Evolutionary conservation across 2,329 filamentous ascomycete species (phyloP).

Genomic region (Penicillium sp.): DNA sequence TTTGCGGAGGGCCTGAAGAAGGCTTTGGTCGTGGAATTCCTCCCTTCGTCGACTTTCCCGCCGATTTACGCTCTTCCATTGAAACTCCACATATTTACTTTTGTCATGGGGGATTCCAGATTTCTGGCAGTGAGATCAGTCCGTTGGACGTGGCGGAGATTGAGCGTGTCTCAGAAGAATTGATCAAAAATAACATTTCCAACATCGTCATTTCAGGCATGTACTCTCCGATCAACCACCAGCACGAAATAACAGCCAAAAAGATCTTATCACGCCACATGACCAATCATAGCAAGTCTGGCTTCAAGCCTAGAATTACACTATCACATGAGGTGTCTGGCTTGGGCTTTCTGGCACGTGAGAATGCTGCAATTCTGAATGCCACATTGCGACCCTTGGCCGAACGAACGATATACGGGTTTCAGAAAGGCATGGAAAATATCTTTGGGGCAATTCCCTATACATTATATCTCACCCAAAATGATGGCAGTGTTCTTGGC

Average conservation of each 20-base stretch:
- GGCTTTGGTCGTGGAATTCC: conserved; percentile 34
- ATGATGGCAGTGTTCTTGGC: conserved; percentile 56
- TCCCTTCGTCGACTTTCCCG: conserved; percentile 12
- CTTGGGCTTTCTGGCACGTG: conserved; percentile 52
- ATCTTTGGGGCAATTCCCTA: conserved; percentile 45
- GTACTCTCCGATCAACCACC: conserved; percentile 9
- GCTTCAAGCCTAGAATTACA: conserved; percentile 40
- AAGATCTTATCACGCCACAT: neutral
- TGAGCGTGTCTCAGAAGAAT: neutral
- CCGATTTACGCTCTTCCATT: conserved; percentile 6
- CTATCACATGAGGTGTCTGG: conserved; percentile 57
- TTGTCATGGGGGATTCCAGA: conserved; percentile 14
- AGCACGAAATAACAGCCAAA: conserved; percentile 1
- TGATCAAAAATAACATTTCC: conserved; percentile 1
- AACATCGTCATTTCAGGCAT: conserved; percentile 12
- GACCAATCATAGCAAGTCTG: neutral
- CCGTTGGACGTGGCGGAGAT: conserved; percentile 9
- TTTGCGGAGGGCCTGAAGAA: conserved; percentile 57
- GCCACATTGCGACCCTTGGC: conserved; percentile 54
- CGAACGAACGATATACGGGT: conserved; percentile 51
- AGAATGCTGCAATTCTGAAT: conserved; percentile 58
- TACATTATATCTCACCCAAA: conserved; percentile 55
- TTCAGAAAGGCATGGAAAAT: conserved; percentile 51
- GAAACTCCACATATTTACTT: conserved; percentile 6
- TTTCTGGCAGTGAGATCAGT: conserved; percentile 15